Base-by-base conservation (phyloP, 179 eudicot genomes). In the Sideroxylon spinosum region DNA sequence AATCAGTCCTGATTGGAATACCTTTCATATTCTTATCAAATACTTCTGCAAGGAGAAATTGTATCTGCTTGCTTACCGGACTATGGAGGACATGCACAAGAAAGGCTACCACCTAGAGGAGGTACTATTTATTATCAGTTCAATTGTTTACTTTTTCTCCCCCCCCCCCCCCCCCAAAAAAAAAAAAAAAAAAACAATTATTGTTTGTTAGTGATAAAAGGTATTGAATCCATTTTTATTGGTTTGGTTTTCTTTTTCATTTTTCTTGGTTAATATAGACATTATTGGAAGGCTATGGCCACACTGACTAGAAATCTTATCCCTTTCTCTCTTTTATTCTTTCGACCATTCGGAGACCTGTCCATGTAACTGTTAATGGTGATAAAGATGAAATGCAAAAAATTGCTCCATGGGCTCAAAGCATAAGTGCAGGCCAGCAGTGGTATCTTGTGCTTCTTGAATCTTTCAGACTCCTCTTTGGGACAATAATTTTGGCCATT, bases 1-100 rank as follows among this genome's bases (percentile, higher is more conserved):
- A 68, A 88, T 94, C 68, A 82, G 78, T 84, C 98, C 98, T 81
- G 97, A 94, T 82, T 69, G 82, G 83, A 85, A 86, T 78, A 94
- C 98, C 74, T 94, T 90, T 79, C 82, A 80, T 60, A 92, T 94
- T 81, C 85, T 94, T 22, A 86, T 92, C 52, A 92, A 88, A 80
- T 94, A 94, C 79, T 94, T 94, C 78, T 83, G 87, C 79, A 92
- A 90, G 84, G 94, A 94, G 83, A 87, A 90, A 86, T 71, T 92
- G 60, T 94, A 90, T 87, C 77, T 85, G 75, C 94, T 94, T 81
- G 97, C 98, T 63, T 92, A 86, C 85, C 89, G 88, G 76, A 94
- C 91, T 60, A 52, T 94, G 83, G 84, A 90, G 83, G 98, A 94
- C 86, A 94, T 94, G 97, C 88, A 87, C 81, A 86, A 52, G 74